phyloP scores from a whole-genome alignment of 2,329 filamentous ascomycete species.

The Colletotrichum lini region DNA sequence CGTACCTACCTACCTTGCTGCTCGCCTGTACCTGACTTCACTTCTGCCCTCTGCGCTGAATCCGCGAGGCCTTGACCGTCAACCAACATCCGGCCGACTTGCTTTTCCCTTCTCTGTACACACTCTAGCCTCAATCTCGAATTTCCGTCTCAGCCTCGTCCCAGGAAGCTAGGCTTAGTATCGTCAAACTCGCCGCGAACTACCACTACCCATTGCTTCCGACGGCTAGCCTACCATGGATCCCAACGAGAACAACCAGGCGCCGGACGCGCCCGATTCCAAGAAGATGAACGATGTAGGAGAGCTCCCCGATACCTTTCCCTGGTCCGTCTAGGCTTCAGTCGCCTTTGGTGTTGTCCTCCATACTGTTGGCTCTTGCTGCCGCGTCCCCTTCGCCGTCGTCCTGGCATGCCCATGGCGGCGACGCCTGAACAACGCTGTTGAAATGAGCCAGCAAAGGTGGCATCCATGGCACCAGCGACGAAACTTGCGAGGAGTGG shows the following conservation, averaged over 20 bases:
- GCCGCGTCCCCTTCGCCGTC: background rate
- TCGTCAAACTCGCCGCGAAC: background rate
- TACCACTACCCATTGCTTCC: background rate
- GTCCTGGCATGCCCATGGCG: background rate
- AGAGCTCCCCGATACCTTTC: conserved; percentile 30
- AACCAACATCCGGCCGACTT: conserved; percentile 2
- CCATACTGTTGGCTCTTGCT: background rate
- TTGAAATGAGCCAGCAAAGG: background rate
- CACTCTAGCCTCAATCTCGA: conserved; percentile 1
- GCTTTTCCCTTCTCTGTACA: conserved; percentile 6
- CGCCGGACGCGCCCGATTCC: conserved; percentile 68
- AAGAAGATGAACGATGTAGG: conserved; percentile 71
- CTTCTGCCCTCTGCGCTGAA: background rate
- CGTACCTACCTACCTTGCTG: background rate
- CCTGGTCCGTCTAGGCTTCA: conserved; percentile 20
- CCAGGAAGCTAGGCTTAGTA: background rate
- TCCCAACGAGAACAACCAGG: conserved; percentile 57
- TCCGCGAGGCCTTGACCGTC: conserved; percentile 23
- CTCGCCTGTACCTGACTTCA: background rate
- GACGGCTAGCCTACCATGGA: conserved; percentile 55
- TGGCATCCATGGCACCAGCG: background rate
- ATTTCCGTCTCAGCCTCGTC: conserved; percentile 14
- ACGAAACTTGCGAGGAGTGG: background rate
- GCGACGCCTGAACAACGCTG: background rate
- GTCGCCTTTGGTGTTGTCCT: background rate